Percentiles rank a stretch among this genome's conserved stretches.
These are phyloP conservation scores for Wickerhamiella brachini DNA, from an alignment of 805 yeast genomes.

Conservation along the genomic window DNA sequence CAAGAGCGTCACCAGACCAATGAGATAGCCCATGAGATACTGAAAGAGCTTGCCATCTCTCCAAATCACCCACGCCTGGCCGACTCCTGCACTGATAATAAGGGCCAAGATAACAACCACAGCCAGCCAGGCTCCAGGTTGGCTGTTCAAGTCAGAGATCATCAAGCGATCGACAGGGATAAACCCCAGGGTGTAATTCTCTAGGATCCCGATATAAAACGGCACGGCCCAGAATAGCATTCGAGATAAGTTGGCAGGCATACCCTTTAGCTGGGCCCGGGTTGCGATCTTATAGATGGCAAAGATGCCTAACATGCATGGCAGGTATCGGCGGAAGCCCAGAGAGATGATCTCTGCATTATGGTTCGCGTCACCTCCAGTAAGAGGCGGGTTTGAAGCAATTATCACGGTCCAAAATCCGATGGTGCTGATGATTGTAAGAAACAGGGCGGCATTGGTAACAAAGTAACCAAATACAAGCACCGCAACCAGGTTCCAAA, in stretches of 20 bases:
- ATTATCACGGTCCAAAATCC: constrained; percentile 78
- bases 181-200: constrained; percentile 78
- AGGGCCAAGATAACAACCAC: constrained; percentile 36
- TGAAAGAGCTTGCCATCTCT: constrained; percentile 40
- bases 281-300: constrained; percentile 51
- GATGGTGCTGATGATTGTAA: constrained; percentile 44
- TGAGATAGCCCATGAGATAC: constrained; percentile 42
- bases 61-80: constrained; percentile 76
- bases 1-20: constrained; percentile 32
- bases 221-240: constrained; percentile 58
- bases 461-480: constrained; percentile 29
- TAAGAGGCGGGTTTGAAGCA: constrained; percentile 61
- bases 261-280: constrained; percentile 10
- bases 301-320: constrained; percentile 55
- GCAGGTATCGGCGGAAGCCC: constrained; percentile 62
- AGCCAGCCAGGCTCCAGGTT: constrained; percentile 65
- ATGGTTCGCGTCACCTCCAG: constrained; percentile 34
- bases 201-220: constrained; percentile 73
- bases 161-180: constrained; percentile 80
- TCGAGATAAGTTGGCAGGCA: constrained; percentile 24
- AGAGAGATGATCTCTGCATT: constrained; percentile 52
- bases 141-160: constrained; percentile 50
- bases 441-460: constrained; percentile 41
- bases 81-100: constrained; percentile 41
- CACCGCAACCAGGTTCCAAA: constrained; percentile 49